phyloP scores from a whole-genome alignment of 805 yeast genomes.

The Metschnikowia corniflorae region DNA sequence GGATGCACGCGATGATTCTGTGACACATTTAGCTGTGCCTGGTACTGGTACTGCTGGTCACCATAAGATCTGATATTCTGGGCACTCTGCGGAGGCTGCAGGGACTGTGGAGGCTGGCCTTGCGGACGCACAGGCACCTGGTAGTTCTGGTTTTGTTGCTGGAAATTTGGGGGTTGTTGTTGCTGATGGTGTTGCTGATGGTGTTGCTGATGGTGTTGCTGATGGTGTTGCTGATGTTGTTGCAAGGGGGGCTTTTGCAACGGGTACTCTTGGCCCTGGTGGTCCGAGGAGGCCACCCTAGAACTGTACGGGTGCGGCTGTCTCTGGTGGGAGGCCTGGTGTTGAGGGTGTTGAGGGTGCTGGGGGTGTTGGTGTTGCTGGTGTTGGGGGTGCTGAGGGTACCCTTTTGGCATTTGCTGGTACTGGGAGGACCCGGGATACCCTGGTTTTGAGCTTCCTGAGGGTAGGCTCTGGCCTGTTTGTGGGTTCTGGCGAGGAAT shows the following conservation, averaged over 20 bases:
- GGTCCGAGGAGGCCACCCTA: conserved; percentile 1
- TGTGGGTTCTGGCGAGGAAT: no score
- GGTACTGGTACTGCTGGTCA: conserved; percentile 12
- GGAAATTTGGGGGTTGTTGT: no score
- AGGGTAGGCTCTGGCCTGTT: no score
- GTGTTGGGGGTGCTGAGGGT: background rate
- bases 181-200: no score
- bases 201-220: no score
- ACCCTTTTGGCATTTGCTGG: background rate
- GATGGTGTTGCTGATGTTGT: conserved; percentile 1
- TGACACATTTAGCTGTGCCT: conserved; percentile 6
- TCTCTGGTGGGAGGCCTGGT: conserved; percentile 1
- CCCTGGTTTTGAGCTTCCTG: no score
- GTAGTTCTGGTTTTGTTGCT: no score
- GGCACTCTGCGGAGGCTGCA: conserved; percentile 6
- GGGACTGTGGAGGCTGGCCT: no score
- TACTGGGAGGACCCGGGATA: background rate
- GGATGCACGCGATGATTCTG: background rate
- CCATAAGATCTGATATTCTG: conserved; percentile 9
- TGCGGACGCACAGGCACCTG: no score
- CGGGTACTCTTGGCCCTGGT: conserved; percentile 2
- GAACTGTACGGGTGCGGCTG: conserved; percentile 3
- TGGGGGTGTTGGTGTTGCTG: background rate
- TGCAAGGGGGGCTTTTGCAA: conserved; percentile 3
- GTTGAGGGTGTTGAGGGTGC: background rate